Base-by-base conservation (phyloP, 306 rosid species). In the Prunus kanzakura region DNA sequence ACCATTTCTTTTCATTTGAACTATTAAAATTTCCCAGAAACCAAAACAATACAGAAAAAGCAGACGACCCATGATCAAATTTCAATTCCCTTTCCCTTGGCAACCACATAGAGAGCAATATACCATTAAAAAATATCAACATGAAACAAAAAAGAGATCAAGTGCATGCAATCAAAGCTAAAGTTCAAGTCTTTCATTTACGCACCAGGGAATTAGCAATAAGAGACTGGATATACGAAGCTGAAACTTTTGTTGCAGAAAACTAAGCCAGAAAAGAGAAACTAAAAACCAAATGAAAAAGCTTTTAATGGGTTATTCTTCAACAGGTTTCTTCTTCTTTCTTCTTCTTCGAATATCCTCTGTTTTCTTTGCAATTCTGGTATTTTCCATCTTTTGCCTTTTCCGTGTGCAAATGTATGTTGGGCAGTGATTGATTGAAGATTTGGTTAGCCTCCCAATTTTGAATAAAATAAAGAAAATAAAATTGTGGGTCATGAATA, bases 401-500 rank as follows among this genome's bases (percentile, higher is more conserved):
- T 80, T 43, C 30, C 63, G 41, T 41, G 32, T 23, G 45, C 80
- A 77, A 22, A 66, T 13, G 64, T 78, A 63, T 30, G 56, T 55
- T 56, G 75, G 72, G 77, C 25, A 41, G 71, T 84, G 82, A 69
- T 67, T 82, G 73, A 63, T 70, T 76, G 70, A 77, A 64, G 79
- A 78, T 76, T 78, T 73, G 80, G 51, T 27, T 71, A 79, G 71
- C 67, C 73, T 80, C 64, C 79, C 71, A 73, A 83, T 75, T 60
- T 71, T 76, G 67, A 62, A 27, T 62, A 62, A 62, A 15, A 9
- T 12, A 62, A 2, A 16, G 20, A 75, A 50, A 71, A 55, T 30
- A 47, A 75, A 74, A 70, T 81, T 87, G 88, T 88, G 92, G 89
- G 92, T 82, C 83, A 86, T 73, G 18, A 57, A 87, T 73, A 55